These are phyloP conservation scores for Aureococcus anophagefferens DNA, from an alignment of 108 stramenopile genomes.

Conservation along the genomic window DNA sequence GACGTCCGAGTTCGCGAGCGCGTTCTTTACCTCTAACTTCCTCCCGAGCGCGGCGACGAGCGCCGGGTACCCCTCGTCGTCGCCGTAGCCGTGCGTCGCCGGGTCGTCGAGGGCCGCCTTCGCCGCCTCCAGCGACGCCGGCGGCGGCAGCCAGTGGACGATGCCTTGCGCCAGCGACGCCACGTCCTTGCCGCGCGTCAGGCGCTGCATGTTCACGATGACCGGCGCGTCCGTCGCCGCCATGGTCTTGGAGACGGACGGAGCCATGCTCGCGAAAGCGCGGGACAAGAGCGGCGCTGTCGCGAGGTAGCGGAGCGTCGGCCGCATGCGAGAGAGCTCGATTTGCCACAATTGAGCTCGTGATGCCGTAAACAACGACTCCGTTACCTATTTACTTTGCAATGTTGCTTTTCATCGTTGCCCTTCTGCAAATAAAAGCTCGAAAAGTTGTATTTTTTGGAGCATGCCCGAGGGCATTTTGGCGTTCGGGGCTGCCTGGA, in stretches of 20 bases:
- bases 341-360: no score
- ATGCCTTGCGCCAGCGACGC: constrained; percentile 63
- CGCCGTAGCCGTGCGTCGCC: constrained; percentile 56
- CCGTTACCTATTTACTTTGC: no score
- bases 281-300: no score
- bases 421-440: no score
- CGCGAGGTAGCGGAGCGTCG: no score
- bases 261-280: no score
- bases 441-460: no score
- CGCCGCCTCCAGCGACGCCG: constrained; percentile 30
- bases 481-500: no score
- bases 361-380: no score
- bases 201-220: not conserved
- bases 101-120: constrained; percentile 6
- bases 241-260: not conserved
- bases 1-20: constrained; percentile 46
- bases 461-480: no score
- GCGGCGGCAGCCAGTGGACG: constrained; percentile 67
- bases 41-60: constrained; percentile 35
- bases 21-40: constrained; percentile 57
- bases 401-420: no score
- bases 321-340: no score
- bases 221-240: not conserved
- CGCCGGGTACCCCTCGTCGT: constrained; percentile 65
- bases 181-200: not conserved